A percentile compares a stretch with the other conserved stretches of the same genome.
Conservation (phyloP, 1,284 basidiomycete species). For the Apiotrichum domesticum region DNA sequence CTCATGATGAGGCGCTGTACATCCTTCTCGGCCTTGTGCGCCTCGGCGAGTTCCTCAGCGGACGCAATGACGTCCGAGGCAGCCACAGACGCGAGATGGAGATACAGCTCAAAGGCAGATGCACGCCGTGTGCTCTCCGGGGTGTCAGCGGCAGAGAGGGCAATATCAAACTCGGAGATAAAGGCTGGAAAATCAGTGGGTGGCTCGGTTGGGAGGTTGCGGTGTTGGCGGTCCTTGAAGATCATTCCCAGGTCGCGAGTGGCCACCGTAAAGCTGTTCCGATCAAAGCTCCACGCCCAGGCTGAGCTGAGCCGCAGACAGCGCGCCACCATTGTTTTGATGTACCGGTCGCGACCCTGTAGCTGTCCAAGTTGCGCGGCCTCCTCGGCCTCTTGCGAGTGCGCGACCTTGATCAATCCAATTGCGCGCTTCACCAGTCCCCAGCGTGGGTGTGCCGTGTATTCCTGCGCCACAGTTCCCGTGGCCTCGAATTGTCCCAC, state of each 20-base stretch:
- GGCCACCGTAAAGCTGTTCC: slow-evolving; percentile 58
- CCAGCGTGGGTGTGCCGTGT: slow-evolving; percentile 62
- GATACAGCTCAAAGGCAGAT: slow-evolving; percentile 69
- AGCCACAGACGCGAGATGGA: slow-evolving; percentile 51
- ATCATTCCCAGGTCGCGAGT: slow-evolving; percentile 63
- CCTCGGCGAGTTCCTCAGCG: slow-evolving; percentile 32
- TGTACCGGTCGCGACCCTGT: slow-evolving; percentile 65
- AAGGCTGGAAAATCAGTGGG: slow-evolving; percentile 70
- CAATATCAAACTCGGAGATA: slow-evolving; percentile 59
- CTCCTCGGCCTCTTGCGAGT: slow-evolving; percentile 54
- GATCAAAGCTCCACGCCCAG: slow-evolving; percentile 71
- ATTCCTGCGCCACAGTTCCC: slow-evolving; percentile 49
- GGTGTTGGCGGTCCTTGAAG: slow-evolving; percentile 73
- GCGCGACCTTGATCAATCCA: slow-evolving; percentile 56
- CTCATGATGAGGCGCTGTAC: slow-evolving; percentile 71
- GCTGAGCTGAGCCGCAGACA: slow-evolving; percentile 63
- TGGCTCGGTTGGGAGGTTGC: slow-evolving; percentile 66
- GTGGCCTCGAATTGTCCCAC: slow-evolving; percentile 71
- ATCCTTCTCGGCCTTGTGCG: slow-evolving; percentile 50
- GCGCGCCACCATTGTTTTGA: slow-evolving; percentile 64
- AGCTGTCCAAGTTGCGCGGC: slow-evolving; percentile 50
- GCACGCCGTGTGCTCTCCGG: slow-evolving; percentile 52
- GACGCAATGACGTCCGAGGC: slow-evolving; percentile 42
- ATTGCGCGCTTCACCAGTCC: slow-evolving; percentile 57
- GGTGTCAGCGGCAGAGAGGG: slow-evolving; percentile 52